Base-by-base conservation (phyloP, 108 stramenopile species). In the Nitzschia inconspicua region DNA sequence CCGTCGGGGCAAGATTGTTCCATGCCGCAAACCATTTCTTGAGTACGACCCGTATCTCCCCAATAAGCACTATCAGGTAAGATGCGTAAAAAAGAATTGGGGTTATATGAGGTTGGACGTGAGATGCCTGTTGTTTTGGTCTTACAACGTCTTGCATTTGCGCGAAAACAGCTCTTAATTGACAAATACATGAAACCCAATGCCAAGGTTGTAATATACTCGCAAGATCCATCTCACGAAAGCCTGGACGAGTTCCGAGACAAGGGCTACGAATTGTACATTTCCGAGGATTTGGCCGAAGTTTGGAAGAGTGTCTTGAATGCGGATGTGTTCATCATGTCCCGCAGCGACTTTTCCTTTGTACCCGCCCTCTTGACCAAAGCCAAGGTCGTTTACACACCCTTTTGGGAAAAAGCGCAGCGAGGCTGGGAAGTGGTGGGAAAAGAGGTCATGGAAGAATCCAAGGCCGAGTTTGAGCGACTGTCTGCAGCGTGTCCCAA, bases 241-340 rank as follows among this genome's bases (percentile, higher is more conserved):
- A 51, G 14, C 24, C 57, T 70, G n/a, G 63, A 51, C 25, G 67
- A 65, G 26, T 75, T 75, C 42, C 3, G 10, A 37, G 27, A 49
- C 9, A 44, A 36, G 25, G 59, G 59, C 9, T 76, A 71, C 37
- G 47, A 60, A 11, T 44, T 76, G 20, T 39, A 52, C 26, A n/a
- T 76, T 13, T 65, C 59, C 39, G 41, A 47, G 16, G 32, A 31
- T 39, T 22, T 65, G 10, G 35, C 35, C 22, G 57, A 60, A n/a
- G 56, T 55, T 8, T 76, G 75, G 75, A 56, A 47, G 27, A 24
- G 58, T 5, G 65, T 71, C 18, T 36, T 66, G 0, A 27, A 35
- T 10, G 49, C 65, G 9, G 70, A 76, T 49, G 51, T 66, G 3
- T 24, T 76, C 40, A 66, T 76, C 23, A 31, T 76, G 57, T 66